A percentile compares a stretch with the other conserved stretches of the same genome.
Conservation (phyloP, 192 early-diverging fungal species). For the Glomus cerebriforme region DNA sequence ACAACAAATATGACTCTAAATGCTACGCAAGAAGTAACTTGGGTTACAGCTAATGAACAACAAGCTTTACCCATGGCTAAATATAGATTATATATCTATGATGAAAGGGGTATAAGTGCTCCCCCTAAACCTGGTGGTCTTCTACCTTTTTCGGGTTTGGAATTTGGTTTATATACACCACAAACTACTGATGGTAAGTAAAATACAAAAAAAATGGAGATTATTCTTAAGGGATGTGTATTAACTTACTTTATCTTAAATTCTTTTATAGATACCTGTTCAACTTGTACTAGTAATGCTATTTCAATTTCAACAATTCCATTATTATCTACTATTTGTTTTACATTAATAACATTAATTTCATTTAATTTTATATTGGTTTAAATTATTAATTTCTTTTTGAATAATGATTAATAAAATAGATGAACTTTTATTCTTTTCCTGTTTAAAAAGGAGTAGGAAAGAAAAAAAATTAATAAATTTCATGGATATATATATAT, state of each 20-base stretch:
- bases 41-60: background rate
- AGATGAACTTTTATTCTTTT: background rate
- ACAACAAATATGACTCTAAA: background rate
- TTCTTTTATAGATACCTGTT: background rate
- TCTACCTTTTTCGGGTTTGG: background rate
- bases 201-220: background rate
- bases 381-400: background rate
- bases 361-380: background rate
- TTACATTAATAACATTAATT: background rate
- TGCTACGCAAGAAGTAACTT: background rate
- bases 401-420: background rate
- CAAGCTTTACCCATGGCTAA: background rate
- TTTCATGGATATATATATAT: too few species aligned
- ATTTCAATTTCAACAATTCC: background rate
- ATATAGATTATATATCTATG: conserved; percentile 4
- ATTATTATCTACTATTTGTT: background rate
- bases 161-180: background rate
- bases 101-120: background rate
- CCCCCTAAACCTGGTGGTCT: background rate
- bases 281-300: background rate
- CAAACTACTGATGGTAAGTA: background rate
- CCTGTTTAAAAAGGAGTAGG: background rate
- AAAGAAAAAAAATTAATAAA: too few species aligned
- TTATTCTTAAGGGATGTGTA: background rate
- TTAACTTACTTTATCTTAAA: background rate